Percentiles rank a stretch among this genome's conserved stretches.
Evolutionary conservation across 2,329 filamentous ascomycete genomes (phyloP).

Genomic region (Hypoxylon sp.): DNA sequence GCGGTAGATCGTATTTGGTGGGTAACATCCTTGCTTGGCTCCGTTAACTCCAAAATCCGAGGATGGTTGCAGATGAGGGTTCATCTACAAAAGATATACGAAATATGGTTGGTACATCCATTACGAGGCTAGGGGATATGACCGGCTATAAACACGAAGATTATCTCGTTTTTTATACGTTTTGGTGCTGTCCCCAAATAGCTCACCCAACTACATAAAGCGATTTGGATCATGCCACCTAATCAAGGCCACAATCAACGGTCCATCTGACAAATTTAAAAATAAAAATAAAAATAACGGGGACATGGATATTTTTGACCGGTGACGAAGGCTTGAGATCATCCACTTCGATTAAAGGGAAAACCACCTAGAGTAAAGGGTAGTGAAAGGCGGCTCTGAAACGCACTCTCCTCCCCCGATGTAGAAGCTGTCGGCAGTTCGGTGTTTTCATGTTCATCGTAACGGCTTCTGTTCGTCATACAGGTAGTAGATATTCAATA

Average conservation of each 20-base stretch:
- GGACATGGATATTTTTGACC: not conserved
- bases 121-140: not conserved
- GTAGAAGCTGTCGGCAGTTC: not conserved
- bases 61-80: conserved; percentile 7
- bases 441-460: not conserved
- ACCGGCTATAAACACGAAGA: not conserved
- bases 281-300: not conserved
- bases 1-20: conserved; percentile 1
- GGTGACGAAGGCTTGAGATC: not conserved
- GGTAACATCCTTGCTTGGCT: not conserved
- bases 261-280: not conserved
- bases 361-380: not conserved
- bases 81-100: not conserved
- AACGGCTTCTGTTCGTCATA: not conserved
- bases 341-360: not conserved
- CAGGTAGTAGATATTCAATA: not conserved
- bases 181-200: not conserved
- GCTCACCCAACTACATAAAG: not conserved
- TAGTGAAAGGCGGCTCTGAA: not conserved
- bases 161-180: not conserved
- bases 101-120: conserved; percentile 10
- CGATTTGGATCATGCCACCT: too few relatives aligned
- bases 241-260: not conserved
- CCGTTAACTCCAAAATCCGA: conserved; percentile 39
- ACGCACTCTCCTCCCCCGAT: too few relatives aligned